Base-by-base conservation (phyloP, 805 yeast genomes). In the Pichia manshurica region DNA sequence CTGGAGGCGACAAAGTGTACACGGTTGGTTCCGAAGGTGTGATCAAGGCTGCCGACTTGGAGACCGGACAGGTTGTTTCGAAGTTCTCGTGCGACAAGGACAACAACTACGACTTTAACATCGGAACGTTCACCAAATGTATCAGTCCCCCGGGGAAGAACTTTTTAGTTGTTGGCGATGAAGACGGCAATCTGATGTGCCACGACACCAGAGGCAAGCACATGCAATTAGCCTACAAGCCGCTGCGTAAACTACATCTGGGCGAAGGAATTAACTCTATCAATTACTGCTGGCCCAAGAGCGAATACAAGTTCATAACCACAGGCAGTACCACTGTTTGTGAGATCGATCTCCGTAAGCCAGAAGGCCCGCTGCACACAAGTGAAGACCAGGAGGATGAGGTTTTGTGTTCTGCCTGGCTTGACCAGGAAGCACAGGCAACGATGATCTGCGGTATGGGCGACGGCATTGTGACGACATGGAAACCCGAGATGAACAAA, bases 381-480 rank as follows among this genome's bases (percentile, higher is more conserved):
- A 81, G 90, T 33, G 98, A 90, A 53, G 90, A 88, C 61, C 99
- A 91, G 67, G 96, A 85, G 55, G 98, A 91, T 59, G 99, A 91
- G 61, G 67, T 91, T n/a, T 66, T 91, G 38, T 74, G 89, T 47
- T 83, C 87, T 57, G 70, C 86, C 34, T 79, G 82, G 67, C 75
- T 82, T 1, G 86, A 83, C 52, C 76, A 76, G 2, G 74, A 79
- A 13, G 75, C 74, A 42, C 86, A 82, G 46, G 55, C 49, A 5
- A 56, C 60, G 3, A 48, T 62, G 54, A 77, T 84, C 4, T 89
- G 90, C 56, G 91, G 96, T 39, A 89, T 88, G 84, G 88, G 95
- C 15, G 93, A 84, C 59, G 77, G 44, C 9, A 31, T 87, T 13
- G 73, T 88, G 6, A 88, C 98, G 0, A 70, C 85, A 13, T 91